Evolutionary conservation across 352 stramenopile genomes (phyloP).

Genomic region (Bremia lactucae): DNA sequence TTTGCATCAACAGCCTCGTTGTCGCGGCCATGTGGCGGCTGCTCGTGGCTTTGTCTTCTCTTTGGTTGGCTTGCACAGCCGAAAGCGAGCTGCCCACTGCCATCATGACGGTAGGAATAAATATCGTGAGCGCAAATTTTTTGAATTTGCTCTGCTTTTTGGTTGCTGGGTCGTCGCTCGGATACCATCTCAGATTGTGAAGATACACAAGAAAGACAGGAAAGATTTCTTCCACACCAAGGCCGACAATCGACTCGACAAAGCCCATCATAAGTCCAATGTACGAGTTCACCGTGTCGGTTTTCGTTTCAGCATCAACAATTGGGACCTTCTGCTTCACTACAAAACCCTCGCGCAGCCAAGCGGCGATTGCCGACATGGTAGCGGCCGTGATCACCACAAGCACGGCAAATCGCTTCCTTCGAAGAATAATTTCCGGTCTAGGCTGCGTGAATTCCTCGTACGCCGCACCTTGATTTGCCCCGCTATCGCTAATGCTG

Average conservation of each 20-base stretch:
- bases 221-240: conserved; percentile 40
- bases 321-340: conserved; percentile 13
- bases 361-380: conserved; percentile 31
- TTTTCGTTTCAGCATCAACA: conserved; percentile 17
- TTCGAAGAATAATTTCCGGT: conserved; percentile 49
- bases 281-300: conserved; percentile 39
- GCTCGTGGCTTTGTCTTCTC: conserved; percentile 13
- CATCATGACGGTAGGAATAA: conserved; percentile 45
- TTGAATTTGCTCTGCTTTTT: conserved; percentile 44
- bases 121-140: conserved; percentile 45
- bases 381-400: conserved; percentile 28
- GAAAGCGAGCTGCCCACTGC: conserved; percentile 40
- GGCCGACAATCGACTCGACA: conserved; percentile 34
- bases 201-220: conserved; percentile 53
- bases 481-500: conserved; percentile 16
- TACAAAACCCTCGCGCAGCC: conserved; percentile 30
- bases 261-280: conserved; percentile 56
- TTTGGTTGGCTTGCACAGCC: conserved; percentile 47
- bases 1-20: conserved; percentile 24
- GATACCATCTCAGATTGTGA: conserved; percentile 51
- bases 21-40: conserved; percentile 1
- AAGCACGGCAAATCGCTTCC: conserved; percentile 43
- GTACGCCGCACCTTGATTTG: conserved; percentile 16
- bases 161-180: conserved; percentile 29
- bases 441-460: conserved; percentile 27